Conservation (phyloP, 176 grass and related monocot genomes). For the Stipa capillata region DNA sequence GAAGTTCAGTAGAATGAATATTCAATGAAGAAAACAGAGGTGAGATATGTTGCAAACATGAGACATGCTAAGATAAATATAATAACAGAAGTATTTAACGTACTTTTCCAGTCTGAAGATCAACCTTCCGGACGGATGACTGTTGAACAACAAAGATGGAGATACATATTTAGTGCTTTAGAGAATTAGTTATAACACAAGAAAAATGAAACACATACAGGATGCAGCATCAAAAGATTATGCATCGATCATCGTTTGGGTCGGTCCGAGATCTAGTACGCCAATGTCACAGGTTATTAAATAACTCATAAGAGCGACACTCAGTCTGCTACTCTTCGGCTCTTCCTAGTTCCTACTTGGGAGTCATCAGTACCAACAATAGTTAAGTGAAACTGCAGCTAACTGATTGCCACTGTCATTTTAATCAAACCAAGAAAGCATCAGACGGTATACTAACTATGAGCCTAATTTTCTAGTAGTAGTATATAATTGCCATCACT, state of each 20-base stretch:
- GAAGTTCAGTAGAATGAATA: too few relatives aligned
- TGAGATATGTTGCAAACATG: neutral
- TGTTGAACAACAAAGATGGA: conserved; percentile 27
- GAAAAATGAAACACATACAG: neutral
- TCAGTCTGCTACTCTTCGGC: too few relatives aligned
- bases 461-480: neutral
- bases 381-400: neutral
- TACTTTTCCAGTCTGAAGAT: conserved; percentile 30
- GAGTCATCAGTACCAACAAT: neutral
- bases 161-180: neutral
- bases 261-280: neutral
- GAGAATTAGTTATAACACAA: neutral
- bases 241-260: neutral
- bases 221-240: neutral
- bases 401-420: neutral
- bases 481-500: neutral
- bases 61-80: neutral
- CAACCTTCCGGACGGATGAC: conserved; percentile 55
- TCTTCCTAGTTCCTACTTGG: neutral
- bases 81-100: neutral
- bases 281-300: neutral
- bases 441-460: neutral
- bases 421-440: neutral
- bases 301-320: neutral
- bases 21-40: neutral